These are phyloP conservation scores for Aspergillus intermedius DNA, from an alignment of 2,329 filamentous ascomycete genomes.

Conservation along the genomic window DNA sequence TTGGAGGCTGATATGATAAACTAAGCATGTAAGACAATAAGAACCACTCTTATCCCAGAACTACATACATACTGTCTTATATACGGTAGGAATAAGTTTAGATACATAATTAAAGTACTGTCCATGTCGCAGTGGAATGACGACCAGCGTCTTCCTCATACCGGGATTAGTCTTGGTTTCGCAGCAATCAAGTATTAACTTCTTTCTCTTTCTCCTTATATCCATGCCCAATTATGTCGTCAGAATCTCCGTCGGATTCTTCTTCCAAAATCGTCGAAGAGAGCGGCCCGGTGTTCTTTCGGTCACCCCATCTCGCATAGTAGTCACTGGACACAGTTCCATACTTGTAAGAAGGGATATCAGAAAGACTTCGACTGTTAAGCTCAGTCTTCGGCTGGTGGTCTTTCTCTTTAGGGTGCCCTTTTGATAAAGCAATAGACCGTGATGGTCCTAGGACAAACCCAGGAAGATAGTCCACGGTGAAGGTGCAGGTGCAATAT, in stretches of 20 bases:
- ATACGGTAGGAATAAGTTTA: too few species aligned
- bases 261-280: conserved; percentile 27
- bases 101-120: too few species aligned
- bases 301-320: conserved; percentile 1
- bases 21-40: too few species aligned
- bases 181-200: not conserved
- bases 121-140: too few species aligned
- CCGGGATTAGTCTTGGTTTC: too few species aligned
- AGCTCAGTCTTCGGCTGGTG: conserved; percentile 9
- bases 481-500: conserved; percentile 49
- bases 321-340: not conserved
- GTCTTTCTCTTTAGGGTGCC: conserved; percentile 8
- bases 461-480: conserved; percentile 43
- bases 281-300: not conserved
- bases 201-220: not conserved
- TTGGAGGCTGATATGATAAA: too few species aligned
- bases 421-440: not conserved
- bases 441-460: conserved; percentile 37
- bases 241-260: conserved; percentile 17
- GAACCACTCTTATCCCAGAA: too few species aligned
- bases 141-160: too few species aligned
- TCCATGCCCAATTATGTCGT: not conserved
- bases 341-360: not conserved
- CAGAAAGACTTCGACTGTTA: conserved; percentile 7
- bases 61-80: too few species aligned